Evolutionary conservation across 2,329 filamentous ascomycete genomes (phyloP).

Genomic region (Emmonsia crescens): DNA sequence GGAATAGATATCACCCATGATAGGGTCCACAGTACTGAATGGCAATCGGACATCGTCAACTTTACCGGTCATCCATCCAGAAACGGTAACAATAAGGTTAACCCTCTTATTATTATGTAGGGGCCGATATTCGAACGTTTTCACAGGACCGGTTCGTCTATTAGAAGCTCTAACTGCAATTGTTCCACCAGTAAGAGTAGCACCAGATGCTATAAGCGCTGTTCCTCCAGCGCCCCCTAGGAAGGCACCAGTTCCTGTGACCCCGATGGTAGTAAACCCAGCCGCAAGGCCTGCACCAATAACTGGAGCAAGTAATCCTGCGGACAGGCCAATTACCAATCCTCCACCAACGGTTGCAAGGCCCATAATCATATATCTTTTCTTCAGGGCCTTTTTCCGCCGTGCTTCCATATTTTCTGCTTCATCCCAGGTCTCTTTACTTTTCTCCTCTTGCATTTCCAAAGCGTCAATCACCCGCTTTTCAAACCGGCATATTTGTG

Average conservation of each 20-base stretch:
- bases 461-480: conserved; percentile 93
- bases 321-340: conserved; percentile 88
- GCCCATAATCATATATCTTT: conserved; percentile 88
- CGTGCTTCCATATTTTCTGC: conserved; percentile 83
- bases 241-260: conserved; percentile 79
- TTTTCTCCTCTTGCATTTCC: conserved; percentile 91
- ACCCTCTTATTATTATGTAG: conserved; percentile 97
- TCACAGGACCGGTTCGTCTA: conserved; percentile 79
- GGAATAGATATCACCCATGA: conserved; percentile 98
- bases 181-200: conserved; percentile 73
- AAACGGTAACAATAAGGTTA: conserved; percentile 88
- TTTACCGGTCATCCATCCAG: conserved; percentile 97
- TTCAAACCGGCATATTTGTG: conserved; percentile 93
- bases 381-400: conserved; percentile 68
- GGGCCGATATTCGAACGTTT: conserved; percentile 92
- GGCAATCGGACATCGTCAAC: conserved; percentile 92
- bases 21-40: conserved; percentile 88
- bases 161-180: conserved; percentile 81
- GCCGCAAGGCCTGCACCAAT: conserved; percentile 91
- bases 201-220: conserved; percentile 83
- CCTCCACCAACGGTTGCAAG: conserved; percentile 91
- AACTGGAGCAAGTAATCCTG: conserved; percentile 79
- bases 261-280: conserved; percentile 89
- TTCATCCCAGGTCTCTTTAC: conserved; percentile 97
- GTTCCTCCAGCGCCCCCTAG: conserved; percentile 85